Percentiles rank a stretch among this genome's conserved stretches.
Conservation (phyloP, 768 basidiomycete species). For the Saitozyma podzolica region DNA sequence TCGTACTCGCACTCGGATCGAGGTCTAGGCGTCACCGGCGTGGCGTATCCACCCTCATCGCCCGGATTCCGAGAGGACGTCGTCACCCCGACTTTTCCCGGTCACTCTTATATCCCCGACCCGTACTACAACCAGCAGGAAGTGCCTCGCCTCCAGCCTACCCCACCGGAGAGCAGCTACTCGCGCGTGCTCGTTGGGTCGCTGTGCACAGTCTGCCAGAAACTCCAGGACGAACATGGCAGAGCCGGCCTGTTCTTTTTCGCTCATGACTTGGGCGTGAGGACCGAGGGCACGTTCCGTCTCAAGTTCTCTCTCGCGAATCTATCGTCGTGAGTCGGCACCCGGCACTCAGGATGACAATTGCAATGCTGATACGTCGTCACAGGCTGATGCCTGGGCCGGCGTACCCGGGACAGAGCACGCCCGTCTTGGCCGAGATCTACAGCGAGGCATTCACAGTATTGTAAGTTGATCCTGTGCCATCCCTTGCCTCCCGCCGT, state of each 20-base stretch:
- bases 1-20: too few species aligned
- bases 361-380: constrained; percentile 61
- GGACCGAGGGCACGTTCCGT: constrained; percentile 88
- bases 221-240: constrained; percentile 79
- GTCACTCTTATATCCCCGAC: neutral
- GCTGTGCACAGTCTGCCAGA: constrained; percentile 79
- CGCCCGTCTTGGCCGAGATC: constrained; percentile 74
- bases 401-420: constrained; percentile 29
- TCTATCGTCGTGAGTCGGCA: constrained; percentile 80
- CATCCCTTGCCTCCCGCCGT: neutral
- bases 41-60: too few species aligned
- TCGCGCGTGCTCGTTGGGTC: constrained; percentile 89
- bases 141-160: neutral
- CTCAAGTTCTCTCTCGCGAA: constrained; percentile 85
- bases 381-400: constrained; percentile 56
- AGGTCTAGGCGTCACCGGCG: too few species aligned
- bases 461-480: constrained; percentile 51
- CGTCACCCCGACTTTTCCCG: too few species aligned
- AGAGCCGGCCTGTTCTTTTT: constrained; percentile 89
- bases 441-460: constrained; percentile 83
- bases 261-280: constrained; percentile 88
- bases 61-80: too few species aligned
- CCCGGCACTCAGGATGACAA: constrained; percentile 56
- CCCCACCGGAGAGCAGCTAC: constrained; percentile 58
- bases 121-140: neutral